Evolutionary conservation across 208 protist genomes (phyloP), one percentile per base, ranked within the genome.

Genomic region (Wallacemonas sp.): DNA sequence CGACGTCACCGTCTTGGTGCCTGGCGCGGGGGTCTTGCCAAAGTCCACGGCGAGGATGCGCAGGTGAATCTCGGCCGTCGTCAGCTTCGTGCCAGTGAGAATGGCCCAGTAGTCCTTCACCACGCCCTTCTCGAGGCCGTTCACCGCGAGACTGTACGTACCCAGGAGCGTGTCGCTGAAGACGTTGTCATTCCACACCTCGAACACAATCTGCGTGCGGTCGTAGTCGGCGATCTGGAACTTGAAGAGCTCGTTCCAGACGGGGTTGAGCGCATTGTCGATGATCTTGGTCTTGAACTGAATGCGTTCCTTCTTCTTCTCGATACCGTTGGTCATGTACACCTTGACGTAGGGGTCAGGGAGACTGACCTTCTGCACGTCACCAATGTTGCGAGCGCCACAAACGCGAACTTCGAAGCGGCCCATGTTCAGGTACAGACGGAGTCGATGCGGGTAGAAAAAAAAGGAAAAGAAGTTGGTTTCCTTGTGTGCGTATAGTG

Each of bases 321-420:
- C 69, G 25, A 67, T 61, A 0, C 65, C 67, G 25, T 55, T 55
- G n/a, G 48, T 55, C 70, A 77, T 36, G 65, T 72, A 76, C 18
- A 79, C 66, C 78, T 83, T 85, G 31, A 82, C 74, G 50, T 88
- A 84, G 5, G 75, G 82, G 64, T 95, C 89, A 2, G 79, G 77
- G 33, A 72, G 79, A 49, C 79, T 75, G 20, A 91, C 38, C 55
- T 70, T 77, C 57, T 91, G 81, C 55, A 65, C 65, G 59, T 91
- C 79, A 1, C 67, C 72, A 18, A 93, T 67, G 65, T 91, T 91
- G 39, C 86, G 74, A 0, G 85, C 85, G 0, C 54, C 84, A 64
- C 78, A 86, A 23, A 95, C 72, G 28, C 76, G 79, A 54, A 95
- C 77, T 62, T 95, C 84, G 14, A 95, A 61, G n/a, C 84, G 74